Base-by-base conservation (phyloP, 345 rosid genomes). In the Physaria fendleri region DNA sequence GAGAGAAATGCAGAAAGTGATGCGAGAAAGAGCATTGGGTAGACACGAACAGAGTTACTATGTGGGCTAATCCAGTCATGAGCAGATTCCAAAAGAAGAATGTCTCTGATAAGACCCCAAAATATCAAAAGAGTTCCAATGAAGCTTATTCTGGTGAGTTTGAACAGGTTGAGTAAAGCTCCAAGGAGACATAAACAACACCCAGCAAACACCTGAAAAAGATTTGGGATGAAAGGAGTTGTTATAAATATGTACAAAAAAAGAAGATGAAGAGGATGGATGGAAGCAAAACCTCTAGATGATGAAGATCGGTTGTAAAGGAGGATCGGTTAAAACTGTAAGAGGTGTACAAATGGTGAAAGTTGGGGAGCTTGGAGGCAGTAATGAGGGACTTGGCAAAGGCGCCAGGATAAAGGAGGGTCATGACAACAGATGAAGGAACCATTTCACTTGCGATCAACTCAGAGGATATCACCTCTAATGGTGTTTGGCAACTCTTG, bases 401-500 rank as follows among this genome's bases (percentile, higher is more conserved):
- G 28, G 85, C 88, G 37, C 90, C 96, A 22, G 95, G 96, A 56
- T 80, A 92, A 20, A 88, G 85, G 53, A 85, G 83, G 29, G 76
- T 52, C 77, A 82, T 86, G 29, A 80, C 73, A 12, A 75, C 21
- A 65, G 66, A 65, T 13, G 73, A 61, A 41, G 96, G 90, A 64
- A 80, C 50, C 64, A 76, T 6, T 10, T 82, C 75, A 47, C 66
- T 77, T 3, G 75, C 84, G 48, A 80, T 56, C 72, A 85, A 71
- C 57, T 82, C 90, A 27, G 81, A 79, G 34, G 79, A 77, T 35
- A 86, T 72, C 5, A 92, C 66, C 78, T 86, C 81, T 16, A 88
- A 28, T 4, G 98, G 96, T 6, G 98, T 57, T 43, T 65, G 74
- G 37, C 91, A 92, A 5, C 65, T 76, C 56, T 87, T 90, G 59